A percentile compares a stretch with the other conserved stretches of the same genome.
Evolutionary conservation across 352 stramenopile genomes (phyloP).

Genomic region (Globisporangium mamillatum): DNA sequence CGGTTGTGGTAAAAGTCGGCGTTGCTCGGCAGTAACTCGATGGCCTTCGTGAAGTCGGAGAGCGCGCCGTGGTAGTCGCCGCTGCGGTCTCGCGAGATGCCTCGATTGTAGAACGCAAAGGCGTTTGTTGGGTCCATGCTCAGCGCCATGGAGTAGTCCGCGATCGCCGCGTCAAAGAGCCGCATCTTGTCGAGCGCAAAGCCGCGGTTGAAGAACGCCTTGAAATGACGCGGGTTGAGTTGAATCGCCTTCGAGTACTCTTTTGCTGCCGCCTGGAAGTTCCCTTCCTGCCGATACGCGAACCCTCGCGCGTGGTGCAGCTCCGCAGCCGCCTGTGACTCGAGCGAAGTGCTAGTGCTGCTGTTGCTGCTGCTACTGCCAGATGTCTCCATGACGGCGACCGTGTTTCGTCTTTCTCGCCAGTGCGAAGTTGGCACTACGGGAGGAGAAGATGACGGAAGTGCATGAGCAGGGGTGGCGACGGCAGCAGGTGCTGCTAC

Average conservation of each 20-base stretch:
- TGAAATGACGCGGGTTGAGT: conserved; percentile 81
- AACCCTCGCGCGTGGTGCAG: conserved; percentile 65
- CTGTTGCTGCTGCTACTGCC: conserved; percentile 5
- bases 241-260: conserved; percentile 79
- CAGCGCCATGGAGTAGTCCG: conserved; percentile 74
- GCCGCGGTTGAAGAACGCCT: conserved; percentile 86
- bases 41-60: conserved; percentile 74
- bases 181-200: conserved; percentile 85
- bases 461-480: background rate
- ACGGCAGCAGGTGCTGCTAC: background rate
- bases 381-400: conserved; percentile 27
- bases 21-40: conserved; percentile 70
- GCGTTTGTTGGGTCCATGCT: conserved; percentile 66
- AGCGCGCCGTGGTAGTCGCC: conserved; percentile 84
- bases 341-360: background rate
- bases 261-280: conserved; percentile 72
- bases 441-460: background rate
- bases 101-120: conserved; percentile 82
- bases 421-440: background rate
- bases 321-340: conserved; percentile 35
- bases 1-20: conserved; percentile 85
- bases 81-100: conserved; percentile 81
- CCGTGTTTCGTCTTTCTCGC: conserved; percentile 21
- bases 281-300: conserved; percentile 69
- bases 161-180: conserved; percentile 70